These are phyloP conservation scores for Boletus sp. DNA, from an alignment of 768 basidiomycete genomes.

Conservation along the genomic window DNA sequence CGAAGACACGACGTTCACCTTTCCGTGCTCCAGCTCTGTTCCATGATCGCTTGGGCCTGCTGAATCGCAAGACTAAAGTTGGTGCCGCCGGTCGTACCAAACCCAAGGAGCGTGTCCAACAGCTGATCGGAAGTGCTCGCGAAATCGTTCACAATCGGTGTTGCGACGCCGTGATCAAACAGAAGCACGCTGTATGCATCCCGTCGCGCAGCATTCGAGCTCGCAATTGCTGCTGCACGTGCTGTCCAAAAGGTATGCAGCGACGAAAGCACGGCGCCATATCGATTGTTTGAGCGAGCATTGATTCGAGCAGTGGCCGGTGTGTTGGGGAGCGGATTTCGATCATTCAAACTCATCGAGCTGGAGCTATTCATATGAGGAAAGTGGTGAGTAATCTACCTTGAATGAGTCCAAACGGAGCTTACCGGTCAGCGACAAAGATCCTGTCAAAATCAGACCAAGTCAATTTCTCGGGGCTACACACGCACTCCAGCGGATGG, in stretches of 20 bases:
- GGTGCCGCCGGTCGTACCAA: slow-evolving; percentile 38
- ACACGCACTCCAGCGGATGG: background rate
- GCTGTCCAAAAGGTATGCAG: slow-evolving; percentile 57
- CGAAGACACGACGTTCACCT: slow-evolving; percentile 30
- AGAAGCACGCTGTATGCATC: slow-evolving; percentile 59
- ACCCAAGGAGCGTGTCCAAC: slow-evolving; percentile 37
- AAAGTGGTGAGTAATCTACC: background rate
- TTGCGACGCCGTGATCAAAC: slow-evolving; percentile 33
- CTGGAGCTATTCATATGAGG: slow-evolving; percentile 38
- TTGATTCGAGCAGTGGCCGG: slow-evolving; percentile 41
- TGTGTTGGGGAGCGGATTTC: slow-evolving; percentile 43
- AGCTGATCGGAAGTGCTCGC: slow-evolving; percentile 44
- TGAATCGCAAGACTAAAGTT: slow-evolving; percentile 43
- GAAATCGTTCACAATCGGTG: slow-evolving; percentile 45
- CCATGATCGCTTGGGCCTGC: slow-evolving; percentile 39
- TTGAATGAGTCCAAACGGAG: background rate
- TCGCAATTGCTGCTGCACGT: slow-evolving; percentile 38
- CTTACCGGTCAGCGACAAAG: slow-evolving; percentile 54
- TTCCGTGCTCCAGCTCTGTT: slow-evolving; percentile 49
- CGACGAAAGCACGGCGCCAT: slow-evolving; percentile 60
- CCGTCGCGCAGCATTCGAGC: slow-evolving; percentile 32
- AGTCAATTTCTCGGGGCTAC: background rate
- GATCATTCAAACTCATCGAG: slow-evolving; percentile 48
- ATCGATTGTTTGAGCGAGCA: slow-evolving; percentile 42
- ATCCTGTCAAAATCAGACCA: slow-evolving; percentile 33